Base-by-base conservation (phyloP, 257 asterid species). In the Fraxinus americana region DNA sequence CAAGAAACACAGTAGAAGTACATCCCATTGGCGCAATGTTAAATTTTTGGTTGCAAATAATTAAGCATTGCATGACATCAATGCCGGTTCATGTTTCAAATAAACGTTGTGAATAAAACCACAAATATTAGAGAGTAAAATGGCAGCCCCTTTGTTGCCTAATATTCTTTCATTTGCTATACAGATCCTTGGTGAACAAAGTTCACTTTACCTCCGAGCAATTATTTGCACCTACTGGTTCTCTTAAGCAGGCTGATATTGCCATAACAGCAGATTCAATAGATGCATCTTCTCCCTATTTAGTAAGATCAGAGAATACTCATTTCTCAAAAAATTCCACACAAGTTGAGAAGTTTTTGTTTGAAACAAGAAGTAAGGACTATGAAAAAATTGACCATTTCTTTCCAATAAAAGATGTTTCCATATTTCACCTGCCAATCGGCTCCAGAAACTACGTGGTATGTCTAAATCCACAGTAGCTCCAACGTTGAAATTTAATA, bases 321-420 rank as follows among this genome's bases (percentile, higher is more conserved):
- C 9, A 34, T 61, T 67, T 67, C 39, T 71, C 59, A 71, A 21
- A 72, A 0, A 32, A 63, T 14, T 39, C 4, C 57, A 38, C 5
- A 21, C 25, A 79, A 41, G 54, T 27, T 19, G 63, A 35, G 59
- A 36, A 66, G 13, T 32, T 29, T 25, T 25, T 5, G 21, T 12
- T 7, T 11, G 34, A 77, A 19, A 71, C 38, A 5, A n/a, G 30
- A 2, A 35, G 25, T 41, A 13, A 83, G 21, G 66, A 5, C 39
- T 70, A 0, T 1, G 63, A 32, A 17, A 43, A 57, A 77, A 38
- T 8, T 73, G 76, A 94, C 99, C 92, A 92, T 89, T 76, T 92
- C 99, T 81, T 92, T 95, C 97, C 99, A 92, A 75, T 92, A 93
- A 83, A 93, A 96, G 38, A 92, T 88, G 90, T 93, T 93, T n/a